Evolutionary conservation across 2,329 filamentous ascomycete genomes (phyloP), one percentile per base, ranked within the genome.

Genomic region (Monosporascus sp.): DNA sequence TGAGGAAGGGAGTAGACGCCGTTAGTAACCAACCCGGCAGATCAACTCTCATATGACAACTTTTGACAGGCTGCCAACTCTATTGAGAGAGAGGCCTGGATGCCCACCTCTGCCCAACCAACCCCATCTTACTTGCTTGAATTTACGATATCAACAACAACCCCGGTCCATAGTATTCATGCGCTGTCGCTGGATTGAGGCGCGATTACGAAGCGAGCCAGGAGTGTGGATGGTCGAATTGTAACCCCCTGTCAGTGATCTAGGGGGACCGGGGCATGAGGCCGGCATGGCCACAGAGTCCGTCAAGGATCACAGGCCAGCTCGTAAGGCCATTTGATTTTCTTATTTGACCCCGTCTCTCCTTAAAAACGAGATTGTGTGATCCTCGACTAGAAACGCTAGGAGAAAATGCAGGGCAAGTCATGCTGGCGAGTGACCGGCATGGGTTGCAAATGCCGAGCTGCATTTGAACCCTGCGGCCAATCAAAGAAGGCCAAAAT

Each of bases 321-420:
- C 19, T 31, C 27, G 9, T 43, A 43, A 20, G 20, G 45, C 55
- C 54, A 50, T 65, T 50, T 56, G 57, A 61, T 62, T 59, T 61
- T 60, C 55, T 56, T 52, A 61, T 63, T 63, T 52, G 59, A 58
- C 56, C 57, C 53, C 48, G 58, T 56, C 49, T 53, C 54, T 52
- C 51, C 52, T 55, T 52, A 49, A 50, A 53, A 47, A 50, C 49
- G 43, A 41, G 49, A 53, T 50, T 62, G 65, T 67, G 51, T 68
- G 65, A 67, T 68, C 65, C 63, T 52, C 65, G 53, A 59, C 51
- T 53, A 52, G 60, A 68, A 66, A 67, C 65, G 56, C 55, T 44
- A 47, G 53, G 50, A 57, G 48, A 45, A 58, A 54, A 62, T 61
- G 61, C 60, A 55, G 3, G 43, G n/a, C 16, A 26, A 46, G 43